Evolutionary conservation across 2,329 filamentous ascomycete species (phyloP).

Genomic region (Lachnum nothofagi): DNA sequence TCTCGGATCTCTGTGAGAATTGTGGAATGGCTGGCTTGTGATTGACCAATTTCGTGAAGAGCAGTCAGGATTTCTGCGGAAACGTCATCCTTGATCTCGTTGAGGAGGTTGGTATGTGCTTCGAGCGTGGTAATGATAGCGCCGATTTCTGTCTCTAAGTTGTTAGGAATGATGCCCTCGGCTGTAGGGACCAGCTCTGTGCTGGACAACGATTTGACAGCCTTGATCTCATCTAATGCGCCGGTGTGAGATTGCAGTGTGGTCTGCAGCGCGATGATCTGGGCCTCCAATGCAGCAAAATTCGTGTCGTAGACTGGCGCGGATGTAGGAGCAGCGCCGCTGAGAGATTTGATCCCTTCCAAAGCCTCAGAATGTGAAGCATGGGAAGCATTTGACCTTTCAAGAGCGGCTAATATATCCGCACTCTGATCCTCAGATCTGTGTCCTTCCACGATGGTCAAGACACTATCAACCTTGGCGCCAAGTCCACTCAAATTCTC

Average conservation of each 20-base stretch:
- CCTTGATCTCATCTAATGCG: conserved; percentile 18
- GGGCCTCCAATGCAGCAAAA: conserved; percentile 15
- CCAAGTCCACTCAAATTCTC: conserved; percentile 20
- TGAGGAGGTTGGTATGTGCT: conserved; percentile 22
- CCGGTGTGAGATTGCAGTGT: conserved; percentile 19
- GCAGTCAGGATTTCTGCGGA: conserved; percentile 30
- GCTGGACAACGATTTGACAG: conserved; percentile 3
- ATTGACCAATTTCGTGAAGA: conserved; percentile 24
- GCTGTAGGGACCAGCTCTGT: conserved; percentile 10
- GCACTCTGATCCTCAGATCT: conserved; percentile 16
- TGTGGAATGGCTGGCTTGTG: conserved; percentile 18
- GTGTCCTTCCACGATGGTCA: conserved; percentile 21
- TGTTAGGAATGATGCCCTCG: neutral
- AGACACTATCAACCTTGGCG: conserved; percentile 23
- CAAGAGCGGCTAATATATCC: conserved; percentile 27
- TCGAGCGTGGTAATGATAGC: conserved; percentile 23
- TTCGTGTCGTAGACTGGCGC: conserved; percentile 3
- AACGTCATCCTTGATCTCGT: conserved; percentile 32
- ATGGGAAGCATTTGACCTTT: conserved; percentile 27
- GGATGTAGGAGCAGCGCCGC: neutral
- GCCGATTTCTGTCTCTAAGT: conserved; percentile 8
- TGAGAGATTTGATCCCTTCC: conserved; percentile 9
- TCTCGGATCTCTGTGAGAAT: conserved; percentile 26
- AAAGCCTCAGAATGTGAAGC: conserved; percentile 20
- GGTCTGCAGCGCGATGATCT: conserved; percentile 21